Evolutionary conservation across 129 eudicot species (phyloP).

Genomic region (Artemisia tridentata): DNA sequence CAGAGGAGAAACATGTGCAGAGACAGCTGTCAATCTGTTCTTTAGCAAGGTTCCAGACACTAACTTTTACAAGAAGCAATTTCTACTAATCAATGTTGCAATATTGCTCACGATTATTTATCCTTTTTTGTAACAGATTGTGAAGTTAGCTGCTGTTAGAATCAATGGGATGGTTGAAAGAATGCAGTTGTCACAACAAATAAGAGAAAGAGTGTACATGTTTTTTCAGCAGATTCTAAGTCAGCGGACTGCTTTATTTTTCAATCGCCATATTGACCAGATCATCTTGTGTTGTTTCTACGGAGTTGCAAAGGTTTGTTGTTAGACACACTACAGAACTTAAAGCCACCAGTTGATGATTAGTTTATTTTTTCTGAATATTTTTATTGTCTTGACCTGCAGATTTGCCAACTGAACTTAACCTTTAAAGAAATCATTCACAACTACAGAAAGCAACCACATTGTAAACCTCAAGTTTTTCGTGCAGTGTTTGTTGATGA

Average conservation of each 20-base stretch:
- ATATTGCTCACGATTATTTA: neutral
- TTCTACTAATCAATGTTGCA: neutral
- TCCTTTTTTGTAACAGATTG: conserved; percentile 42
- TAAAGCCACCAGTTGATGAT: conserved; percentile 2
- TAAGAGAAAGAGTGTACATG: conserved; percentile 80
- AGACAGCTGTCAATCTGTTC: conserved; percentile 76
- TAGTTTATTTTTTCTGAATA: conserved; percentile 5
- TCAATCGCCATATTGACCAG: conserved; percentile 92
- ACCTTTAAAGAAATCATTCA: conserved; percentile 78
- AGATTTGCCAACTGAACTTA: conserved; percentile 84
- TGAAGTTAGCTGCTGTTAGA: conserved; percentile 96
- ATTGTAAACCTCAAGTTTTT: conserved; percentile 90
- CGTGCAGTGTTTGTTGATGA: conserved; percentile 85
- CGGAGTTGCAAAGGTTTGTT: conserved; percentile 96
- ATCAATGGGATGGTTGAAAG: conserved; percentile 95
- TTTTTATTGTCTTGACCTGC: conserved; percentile 33
- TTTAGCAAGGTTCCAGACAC: conserved; percentile 67
- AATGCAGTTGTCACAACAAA: conserved; percentile 74
- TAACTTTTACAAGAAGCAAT: neutral
- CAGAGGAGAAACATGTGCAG: conserved; percentile 99
- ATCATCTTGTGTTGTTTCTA: conserved; percentile 90
- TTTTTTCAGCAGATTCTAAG: conserved; percentile 78
- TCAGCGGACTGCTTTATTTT: conserved; percentile 66
- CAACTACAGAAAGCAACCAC: conserved; percentile 91
- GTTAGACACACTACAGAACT: conserved; percentile 12